phyloP scores from a whole-genome alignment of 1,139 yeast species.

The Hanseniaspora sp. region DNA sequence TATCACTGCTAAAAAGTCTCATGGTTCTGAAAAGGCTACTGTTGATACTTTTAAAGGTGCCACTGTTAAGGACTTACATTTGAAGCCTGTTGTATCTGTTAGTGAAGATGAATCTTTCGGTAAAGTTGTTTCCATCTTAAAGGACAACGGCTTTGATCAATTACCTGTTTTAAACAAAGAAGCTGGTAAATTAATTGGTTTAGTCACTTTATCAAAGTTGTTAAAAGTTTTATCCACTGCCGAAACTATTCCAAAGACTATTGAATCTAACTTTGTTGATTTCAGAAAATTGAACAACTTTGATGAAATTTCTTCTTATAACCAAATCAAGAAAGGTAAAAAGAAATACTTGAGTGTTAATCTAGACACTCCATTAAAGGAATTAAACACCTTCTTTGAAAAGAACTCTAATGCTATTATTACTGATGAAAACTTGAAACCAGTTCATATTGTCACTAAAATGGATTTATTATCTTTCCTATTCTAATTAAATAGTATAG shows the following conservation, averaged over 20 bases:
- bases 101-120: slow-evolving; percentile 50
- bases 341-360: slow-evolving; percentile 64
- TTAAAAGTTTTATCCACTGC: slow-evolving; percentile 58
- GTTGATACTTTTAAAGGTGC: slow-evolving; percentile 44
- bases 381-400: slow-evolving; percentile 71
- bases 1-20: slow-evolving; percentile 33
- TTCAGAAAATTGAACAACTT: slow-evolving; percentile 63
- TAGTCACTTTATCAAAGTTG: slow-evolving; percentile 66
- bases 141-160: slow-evolving; percentile 74
- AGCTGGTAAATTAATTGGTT: slow-evolving; percentile 55
- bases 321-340: slow-evolving; percentile 51
- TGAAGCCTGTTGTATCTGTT: slow-evolving; percentile 76
- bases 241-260: slow-evolving; percentile 49
- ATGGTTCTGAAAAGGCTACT: slow-evolving; percentile 32
- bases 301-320: slow-evolving; percentile 49
- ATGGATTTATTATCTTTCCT: slow-evolving; percentile 67
- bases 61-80: slow-evolving; percentile 58
- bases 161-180: slow-evolving; percentile 57
- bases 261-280: slow-evolving; percentile 56
- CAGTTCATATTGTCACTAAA: slow-evolving; percentile 78
- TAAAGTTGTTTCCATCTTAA: slow-evolving; percentile 59
- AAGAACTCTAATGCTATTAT: slow-evolving; percentile 78
- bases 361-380: slow-evolving; percentile 53
- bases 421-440: slow-evolving; percentile 59
- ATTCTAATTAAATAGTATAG: too few relatives aligned